A percentile compares a stretch with the other conserved stretches of the same genome.
Conservation (phyloP, 2,329 filamentous ascomycete species). For the Aspergillus hortae region DNA sequence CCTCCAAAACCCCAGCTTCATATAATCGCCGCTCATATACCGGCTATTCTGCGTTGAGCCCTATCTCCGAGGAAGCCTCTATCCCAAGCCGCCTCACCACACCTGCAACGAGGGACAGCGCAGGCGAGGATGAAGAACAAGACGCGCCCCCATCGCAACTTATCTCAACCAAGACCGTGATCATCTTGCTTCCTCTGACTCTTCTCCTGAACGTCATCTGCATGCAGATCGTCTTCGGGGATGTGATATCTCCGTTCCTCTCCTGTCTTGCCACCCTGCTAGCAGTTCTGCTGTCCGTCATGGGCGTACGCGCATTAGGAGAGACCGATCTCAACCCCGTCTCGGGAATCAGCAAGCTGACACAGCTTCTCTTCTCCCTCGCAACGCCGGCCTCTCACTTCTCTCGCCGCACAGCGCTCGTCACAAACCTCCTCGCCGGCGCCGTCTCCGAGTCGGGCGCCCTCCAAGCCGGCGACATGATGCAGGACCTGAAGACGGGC, state of each 20-base stretch:
- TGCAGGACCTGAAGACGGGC: slow-evolving; percentile 96
- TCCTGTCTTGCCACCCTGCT: slow-evolving; percentile 77
- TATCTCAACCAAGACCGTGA: slow-evolving; percentile 67
- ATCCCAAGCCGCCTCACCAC: slow-evolving; percentile 7
- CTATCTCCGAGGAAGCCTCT: slow-evolving; percentile 20
- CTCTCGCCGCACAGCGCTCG: slow-evolving; percentile 74
- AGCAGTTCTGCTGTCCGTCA: slow-evolving; percentile 65
- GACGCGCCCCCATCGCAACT: slow-evolving; percentile 84
- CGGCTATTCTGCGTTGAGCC: slow-evolving; percentile 28
- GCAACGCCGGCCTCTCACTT: slow-evolving; percentile 77
- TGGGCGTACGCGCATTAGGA: slow-evolving; percentile 63
- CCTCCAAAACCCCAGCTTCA: slow-evolving; percentile 15
- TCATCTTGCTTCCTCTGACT: slow-evolving; percentile 71
- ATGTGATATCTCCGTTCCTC: slow-evolving; percentile 73
- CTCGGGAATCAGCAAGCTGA: slow-evolving; percentile 92
- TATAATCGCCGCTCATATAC: slow-evolving; percentile 23
- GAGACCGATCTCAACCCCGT: slow-evolving; percentile 96
- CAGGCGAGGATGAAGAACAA: slow-evolving; percentile 51
- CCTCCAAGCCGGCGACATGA: slow-evolving; percentile 89
- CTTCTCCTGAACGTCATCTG: slow-evolving; percentile 75
- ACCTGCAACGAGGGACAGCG: background rate
- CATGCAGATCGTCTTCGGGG: slow-evolving; percentile 78
- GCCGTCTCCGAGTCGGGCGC: slow-evolving; percentile 83
- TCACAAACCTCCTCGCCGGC: slow-evolving; percentile 92
- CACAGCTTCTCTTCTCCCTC: slow-evolving; percentile 90